Evolutionary conservation across 2,329 filamentous ascomycete species (phyloP).

Genomic region (Aspergillus ochraceoroseus): DNA sequence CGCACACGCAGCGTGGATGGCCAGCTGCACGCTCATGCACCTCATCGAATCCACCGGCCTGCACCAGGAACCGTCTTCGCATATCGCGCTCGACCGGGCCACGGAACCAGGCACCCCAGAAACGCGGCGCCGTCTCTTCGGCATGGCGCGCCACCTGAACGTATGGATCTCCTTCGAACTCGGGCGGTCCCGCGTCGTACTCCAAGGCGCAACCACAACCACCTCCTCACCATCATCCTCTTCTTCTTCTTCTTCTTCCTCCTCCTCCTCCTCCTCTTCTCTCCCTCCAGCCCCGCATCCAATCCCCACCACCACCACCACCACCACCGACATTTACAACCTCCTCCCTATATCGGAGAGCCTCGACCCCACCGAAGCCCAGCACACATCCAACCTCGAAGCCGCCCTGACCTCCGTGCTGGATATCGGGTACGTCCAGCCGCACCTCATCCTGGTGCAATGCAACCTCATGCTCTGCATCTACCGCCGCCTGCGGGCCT

Average conservation of each 20-base stretch:
- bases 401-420: slow-evolving; percentile 43
- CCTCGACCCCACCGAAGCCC: slow-evolving; percentile 50
- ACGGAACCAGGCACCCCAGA: slow-evolving; percentile 31
- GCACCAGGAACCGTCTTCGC: slow-evolving; percentile 28
- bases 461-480: slow-evolving; percentile 55
- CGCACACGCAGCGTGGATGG: slow-evolving; percentile 53
- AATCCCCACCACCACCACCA: slow-evolving; percentile 38
- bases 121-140: slow-evolving; percentile 43
- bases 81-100: slow-evolving; percentile 15
- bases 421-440: slow-evolving; percentile 38
- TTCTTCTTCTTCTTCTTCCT: too few species aligned
- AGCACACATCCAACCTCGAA: slow-evolving; percentile 44
- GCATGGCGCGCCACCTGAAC: slow-evolving; percentile 55
- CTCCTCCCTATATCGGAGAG: slow-evolving; percentile 52
- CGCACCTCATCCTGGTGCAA: slow-evolving; percentile 48
- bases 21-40: slow-evolving; percentile 55
- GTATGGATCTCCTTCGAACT: slow-evolving; percentile 58
- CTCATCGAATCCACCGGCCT: slow-evolving; percentile 51
- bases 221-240: too few species aligned
- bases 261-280: too few species aligned
- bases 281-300: slow-evolving; percentile 38
- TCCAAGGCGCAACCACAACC: slow-evolving; percentile 48
- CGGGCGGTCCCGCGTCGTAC: slow-evolving; percentile 50
- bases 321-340: slow-evolving; percentile 45
- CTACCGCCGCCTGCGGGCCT: slow-evolving; percentile 51